phyloP scores from a whole-genome alignment of 1,284 basidiomycete species.

The Sanghuangporus weigelae region DNA sequence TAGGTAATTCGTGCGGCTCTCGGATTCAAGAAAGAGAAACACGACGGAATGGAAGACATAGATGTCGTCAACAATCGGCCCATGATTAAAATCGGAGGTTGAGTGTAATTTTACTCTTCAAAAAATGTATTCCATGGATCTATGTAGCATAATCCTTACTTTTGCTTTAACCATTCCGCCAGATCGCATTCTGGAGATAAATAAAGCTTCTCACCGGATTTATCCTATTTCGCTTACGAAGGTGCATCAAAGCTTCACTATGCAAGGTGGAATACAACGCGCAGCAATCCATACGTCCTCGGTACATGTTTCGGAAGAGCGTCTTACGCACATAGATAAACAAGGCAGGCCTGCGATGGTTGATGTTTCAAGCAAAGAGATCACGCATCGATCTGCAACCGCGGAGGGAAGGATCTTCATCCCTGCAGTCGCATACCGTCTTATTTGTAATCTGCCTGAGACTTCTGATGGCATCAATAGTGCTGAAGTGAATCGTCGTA shows the following conservation, averaged over 20 bases:
- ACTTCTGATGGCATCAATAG: conserved; percentile 20
- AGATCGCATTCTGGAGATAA: background rate
- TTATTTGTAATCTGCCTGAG: conserved; percentile 40
- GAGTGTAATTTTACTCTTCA: conserved; percentile 37
- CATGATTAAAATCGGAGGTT: conserved; percentile 91
- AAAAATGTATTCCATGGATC: conserved; percentile 21
- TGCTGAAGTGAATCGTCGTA: conserved; percentile 31
- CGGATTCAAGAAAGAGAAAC: conserved; percentile 74
- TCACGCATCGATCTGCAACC: conserved; percentile 68
- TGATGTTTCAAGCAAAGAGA: conserved; percentile 61
- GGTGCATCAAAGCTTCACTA: background rate
- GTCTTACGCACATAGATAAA: conserved; percentile 66
- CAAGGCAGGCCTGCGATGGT: conserved; percentile 77
- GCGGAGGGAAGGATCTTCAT: conserved; percentile 76
- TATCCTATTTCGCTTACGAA: background rate
- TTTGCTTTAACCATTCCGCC: background rate
- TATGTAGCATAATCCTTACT: conserved; percentile 16
- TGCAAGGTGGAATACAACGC: background rate
- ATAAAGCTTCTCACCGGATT: background rate
- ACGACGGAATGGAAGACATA: conserved; percentile 79
- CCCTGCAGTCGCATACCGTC: conserved; percentile 55
- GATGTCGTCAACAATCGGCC: conserved; percentile 73
- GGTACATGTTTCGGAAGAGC: background rate
- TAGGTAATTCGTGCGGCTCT: conserved; percentile 64
- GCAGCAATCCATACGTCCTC: background rate